These are phyloP conservation scores for Mollisia scopiformis DNA, from an alignment of 2,329 filamentous ascomycete species.

Conservation along the genomic window DNA sequence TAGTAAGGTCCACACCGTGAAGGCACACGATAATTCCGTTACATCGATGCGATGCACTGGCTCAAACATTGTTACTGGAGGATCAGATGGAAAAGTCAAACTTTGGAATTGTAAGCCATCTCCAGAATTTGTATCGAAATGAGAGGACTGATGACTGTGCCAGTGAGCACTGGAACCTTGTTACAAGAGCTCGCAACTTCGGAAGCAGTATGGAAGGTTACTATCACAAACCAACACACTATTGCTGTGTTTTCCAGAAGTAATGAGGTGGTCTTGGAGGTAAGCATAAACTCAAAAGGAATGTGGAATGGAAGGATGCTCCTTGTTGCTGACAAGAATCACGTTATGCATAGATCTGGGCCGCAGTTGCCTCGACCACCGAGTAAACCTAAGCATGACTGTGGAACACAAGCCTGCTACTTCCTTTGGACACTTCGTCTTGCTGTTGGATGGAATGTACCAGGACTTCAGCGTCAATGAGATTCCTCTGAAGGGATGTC, in stretches of 20 bases:
- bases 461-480: too few species aligned
- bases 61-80: constrained; percentile 52
- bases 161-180: constrained; percentile 64
- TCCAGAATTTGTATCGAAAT: background rate
- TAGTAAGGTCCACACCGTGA: constrained; percentile 59
- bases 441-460: too few species aligned
- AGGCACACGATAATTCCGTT: constrained; percentile 95
- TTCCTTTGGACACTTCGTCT: too few species aligned
- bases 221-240: constrained; percentile 94
- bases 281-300: constrained; percentile 47
- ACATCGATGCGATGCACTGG: constrained; percentile 83
- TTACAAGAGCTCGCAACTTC: constrained; percentile 86
- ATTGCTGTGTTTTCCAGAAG: constrained; percentile 86
- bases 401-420: too few species aligned
- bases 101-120: constrained; percentile 47
- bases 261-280: constrained; percentile 92
- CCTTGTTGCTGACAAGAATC: background rate
- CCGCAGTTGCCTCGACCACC: background rate
- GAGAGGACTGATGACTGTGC: background rate
- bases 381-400: background rate
- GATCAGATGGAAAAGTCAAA: constrained; percentile 91
- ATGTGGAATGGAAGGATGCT: background rate
- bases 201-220: constrained; percentile 93
- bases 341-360: background rate
- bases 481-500: too few species aligned